Base-by-base conservation (phyloP, 2,329 filamentous ascomycete species). In the Verticillium klebahnii region DNA sequence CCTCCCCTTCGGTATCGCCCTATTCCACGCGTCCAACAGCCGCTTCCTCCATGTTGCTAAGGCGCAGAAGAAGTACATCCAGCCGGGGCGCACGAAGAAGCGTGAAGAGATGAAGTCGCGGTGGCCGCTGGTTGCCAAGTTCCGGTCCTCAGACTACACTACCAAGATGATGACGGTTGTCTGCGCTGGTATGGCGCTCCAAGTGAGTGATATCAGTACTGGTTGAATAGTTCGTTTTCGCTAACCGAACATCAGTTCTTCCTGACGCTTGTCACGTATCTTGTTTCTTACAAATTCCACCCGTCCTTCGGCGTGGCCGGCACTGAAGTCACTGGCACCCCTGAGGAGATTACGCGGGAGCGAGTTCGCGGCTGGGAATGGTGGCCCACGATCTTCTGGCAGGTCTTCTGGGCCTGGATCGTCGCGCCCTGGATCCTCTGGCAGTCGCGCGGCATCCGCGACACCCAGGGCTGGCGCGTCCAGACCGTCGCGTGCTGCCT, bases 201-300 rank as follows among this genome's bases (percentile, higher is more conserved):
- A 89, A 75, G 85, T 88, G 73, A 64, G 75, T 69, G 55, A 56
- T 36, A 31, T 25, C 39, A 5, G n/a, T 9, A 12, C 15, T 15
- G 15, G n/a, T 14, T 11, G 3, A 11, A n/a, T 14, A 3, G n/a
- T 14, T 19, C n/a, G 29, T 29, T 29, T 45, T 19, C 39, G 19
- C 45, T 52, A 8, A 52, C 19, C 1, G 14, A 14, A 23, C 6
- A 5, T 17, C 66, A 89, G 87, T 71, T 89, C 3, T 67, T 85
- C 60, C 75, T 88, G 12, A 84, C 86, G 0, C 65, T 87, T 39
- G 70, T 87, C 59, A 82, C 89, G 72, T 91, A 82, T 72, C 77
- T 87, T 66, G 77, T 87, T 37, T 90, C 88, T 1, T 82, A 81
- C 59, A 88, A 88, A 64, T 91, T 89, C 67, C 88, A 90, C 69